A percentile compares a stretch with the other conserved stretches of the same genome.
phyloP scores from a whole-genome alignment of 495 filamentous ascomycete genomes.

The Ramalina intermedia region DNA sequence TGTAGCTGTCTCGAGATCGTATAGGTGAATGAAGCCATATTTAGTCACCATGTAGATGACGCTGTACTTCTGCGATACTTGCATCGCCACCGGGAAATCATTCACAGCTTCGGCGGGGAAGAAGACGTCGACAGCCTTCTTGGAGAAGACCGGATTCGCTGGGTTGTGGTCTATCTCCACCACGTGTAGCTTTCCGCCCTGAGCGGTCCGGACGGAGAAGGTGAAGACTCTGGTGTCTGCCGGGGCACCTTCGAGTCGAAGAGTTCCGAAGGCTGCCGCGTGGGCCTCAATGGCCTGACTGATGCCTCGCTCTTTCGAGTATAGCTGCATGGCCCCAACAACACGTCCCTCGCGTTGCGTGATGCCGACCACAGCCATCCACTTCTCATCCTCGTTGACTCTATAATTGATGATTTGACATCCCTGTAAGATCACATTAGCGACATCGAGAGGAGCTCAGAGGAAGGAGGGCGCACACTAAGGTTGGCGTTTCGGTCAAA shows the following conservation, averaged over 20 bases:
- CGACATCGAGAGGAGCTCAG: conserved; percentile 5
- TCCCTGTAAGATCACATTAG: conserved; percentile 32
- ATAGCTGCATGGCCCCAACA: conserved; percentile 90
- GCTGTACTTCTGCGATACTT: conserved; percentile 89
- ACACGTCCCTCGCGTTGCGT: conserved; percentile 85
- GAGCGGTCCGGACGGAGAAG: conserved; percentile 78
- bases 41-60: conserved; percentile 96
- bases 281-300: conserved; percentile 98
- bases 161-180: conserved; percentile 93
- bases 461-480: conserved; percentile 38
- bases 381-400: conserved; percentile 86
- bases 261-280: conserved; percentile 83
- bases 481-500: conserved; percentile 90
- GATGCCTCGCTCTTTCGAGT: conserved; percentile 87
- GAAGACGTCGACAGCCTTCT: conserved; percentile 95
- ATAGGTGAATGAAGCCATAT: conserved; percentile 97
- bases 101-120: conserved; percentile 89
- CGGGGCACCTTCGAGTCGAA: conserved; percentile 75
- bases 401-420: conserved; percentile 99
- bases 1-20: conserved; percentile 91
- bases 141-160: conserved; percentile 71
- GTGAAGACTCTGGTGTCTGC: conserved; percentile 91
- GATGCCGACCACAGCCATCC: conserved; percentile 97
- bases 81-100: conserved; percentile 97
- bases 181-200: conserved; percentile 90